These are phyloP conservation scores for Kwoniella mangroviensis DNA, from an alignment of 768 basidiomycete genomes.

Conservation along the genomic window DNA sequence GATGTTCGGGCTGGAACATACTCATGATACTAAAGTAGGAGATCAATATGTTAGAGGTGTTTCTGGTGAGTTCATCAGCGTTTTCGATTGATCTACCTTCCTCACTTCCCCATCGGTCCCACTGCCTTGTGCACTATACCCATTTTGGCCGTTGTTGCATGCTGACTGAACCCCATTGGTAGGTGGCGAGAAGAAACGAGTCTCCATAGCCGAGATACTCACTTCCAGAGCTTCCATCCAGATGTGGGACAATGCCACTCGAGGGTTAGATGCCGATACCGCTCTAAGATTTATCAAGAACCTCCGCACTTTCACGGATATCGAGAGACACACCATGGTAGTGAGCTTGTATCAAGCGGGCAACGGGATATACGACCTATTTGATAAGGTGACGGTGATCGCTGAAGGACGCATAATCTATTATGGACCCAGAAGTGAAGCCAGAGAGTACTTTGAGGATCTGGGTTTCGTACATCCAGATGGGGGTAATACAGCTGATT, in stretches of 20 bases:
- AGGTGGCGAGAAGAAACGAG: constrained; percentile 55
- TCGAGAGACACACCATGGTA: constrained; percentile 46
- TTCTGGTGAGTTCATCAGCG: constrained; percentile 47
- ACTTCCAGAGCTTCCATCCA: constrained; percentile 45
- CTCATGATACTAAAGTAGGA: constrained; percentile 52
- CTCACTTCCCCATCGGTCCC: too few species aligned
- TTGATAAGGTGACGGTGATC: constrained; percentile 62
- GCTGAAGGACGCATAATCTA: constrained; percentile 62
- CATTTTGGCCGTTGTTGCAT: too few species aligned
- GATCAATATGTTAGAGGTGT: constrained; percentile 59
- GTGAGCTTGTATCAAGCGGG: constrained; percentile 52
- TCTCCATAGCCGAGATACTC: constrained; percentile 53
- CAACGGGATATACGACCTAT: constrained; percentile 53
- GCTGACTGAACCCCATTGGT: background rate
- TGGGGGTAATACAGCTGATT: constrained; percentile 53
- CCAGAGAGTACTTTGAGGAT: constrained; percentile 58
- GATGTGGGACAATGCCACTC: constrained; percentile 51
- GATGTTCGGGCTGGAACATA: constrained; percentile 52
- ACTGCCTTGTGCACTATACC: too few species aligned
- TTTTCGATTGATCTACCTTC: too few species aligned
- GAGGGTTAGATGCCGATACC: constrained; percentile 53
- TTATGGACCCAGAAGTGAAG: constrained; percentile 59
- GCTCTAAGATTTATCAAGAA: constrained; percentile 47
- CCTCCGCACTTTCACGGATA: constrained; percentile 44
- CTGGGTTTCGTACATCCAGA: constrained; percentile 49